Conservation (phyloP, 768 basidiomycete species). For the Phanerochaete sordida region DNA sequence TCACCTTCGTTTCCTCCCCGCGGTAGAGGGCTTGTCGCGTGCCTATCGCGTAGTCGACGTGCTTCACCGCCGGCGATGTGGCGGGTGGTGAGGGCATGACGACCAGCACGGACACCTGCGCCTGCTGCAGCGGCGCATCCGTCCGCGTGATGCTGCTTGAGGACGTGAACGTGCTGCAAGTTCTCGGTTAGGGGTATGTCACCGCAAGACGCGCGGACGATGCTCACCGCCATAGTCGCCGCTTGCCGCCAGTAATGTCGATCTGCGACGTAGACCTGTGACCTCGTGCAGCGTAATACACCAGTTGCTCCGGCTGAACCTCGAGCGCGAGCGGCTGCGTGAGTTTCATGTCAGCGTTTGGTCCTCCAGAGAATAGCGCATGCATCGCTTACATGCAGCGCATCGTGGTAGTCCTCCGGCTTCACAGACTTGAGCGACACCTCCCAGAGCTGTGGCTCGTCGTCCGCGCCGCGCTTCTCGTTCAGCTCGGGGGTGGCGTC, state of each 20-base stretch:
- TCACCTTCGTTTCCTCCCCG: neutral
- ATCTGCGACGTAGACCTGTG: neutral
- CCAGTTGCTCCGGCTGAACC: neutral
- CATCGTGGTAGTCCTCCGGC: neutral
- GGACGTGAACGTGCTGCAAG: neutral
- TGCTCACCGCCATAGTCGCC: neutral
- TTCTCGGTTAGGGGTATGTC: neutral
- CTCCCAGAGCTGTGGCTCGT: conserved; percentile 6
- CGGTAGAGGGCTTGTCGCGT: neutral
- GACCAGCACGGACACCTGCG: conserved; percentile 3
- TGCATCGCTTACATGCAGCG: neutral
- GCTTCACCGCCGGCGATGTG: neutral
- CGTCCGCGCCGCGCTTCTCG: neutral
- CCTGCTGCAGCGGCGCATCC: neutral
- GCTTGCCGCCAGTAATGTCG: neutral
- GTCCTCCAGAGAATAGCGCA: neutral
- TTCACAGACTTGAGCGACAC: neutral
- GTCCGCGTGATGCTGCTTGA: neutral
- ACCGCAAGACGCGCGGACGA: neutral
- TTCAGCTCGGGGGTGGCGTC: neutral
- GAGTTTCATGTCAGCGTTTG: neutral
- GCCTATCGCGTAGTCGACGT: conserved; percentile 2
- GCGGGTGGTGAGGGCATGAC: conserved; percentile 1
- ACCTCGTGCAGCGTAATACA: neutral
- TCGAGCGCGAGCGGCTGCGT: conserved; percentile 4